Percentiles rank a stretch among this genome's conserved stretches.
Conservation (phyloP, 768 basidiomycete species). For the Antrodiella citrinella region DNA sequence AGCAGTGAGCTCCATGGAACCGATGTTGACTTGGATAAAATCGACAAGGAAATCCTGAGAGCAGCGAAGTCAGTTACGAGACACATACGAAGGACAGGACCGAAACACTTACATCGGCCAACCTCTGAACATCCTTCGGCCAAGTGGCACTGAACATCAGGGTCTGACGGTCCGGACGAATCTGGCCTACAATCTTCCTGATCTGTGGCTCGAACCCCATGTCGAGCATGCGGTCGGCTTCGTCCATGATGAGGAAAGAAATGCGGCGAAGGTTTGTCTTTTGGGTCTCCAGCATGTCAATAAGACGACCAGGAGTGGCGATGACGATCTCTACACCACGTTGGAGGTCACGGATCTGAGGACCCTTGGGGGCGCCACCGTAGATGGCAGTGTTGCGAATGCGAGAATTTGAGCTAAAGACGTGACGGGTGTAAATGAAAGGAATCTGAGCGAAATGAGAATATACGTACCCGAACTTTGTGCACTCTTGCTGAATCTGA, state of each 20-base stretch:
- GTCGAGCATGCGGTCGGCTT: conserved; percentile 99
- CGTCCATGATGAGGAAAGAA: conserved; percentile 98
- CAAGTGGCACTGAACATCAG: conserved; percentile 99
- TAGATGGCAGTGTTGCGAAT: conserved; percentile 99
- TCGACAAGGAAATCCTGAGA: conserved; percentile 87
- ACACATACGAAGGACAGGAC: background rate
- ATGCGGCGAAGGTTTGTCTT: conserved; percentile 95
- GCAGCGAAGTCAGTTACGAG: conserved; percentile 4
- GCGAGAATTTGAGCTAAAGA: conserved; percentile 70
- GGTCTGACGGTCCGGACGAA: conserved; percentile 96
- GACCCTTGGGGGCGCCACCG: conserved; percentile 97
- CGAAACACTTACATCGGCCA: conserved; percentile 61
- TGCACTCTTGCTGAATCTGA: conserved; percentile 98
- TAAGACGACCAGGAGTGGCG: conserved; percentile 98
- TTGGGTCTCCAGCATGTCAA: conserved; percentile 96
- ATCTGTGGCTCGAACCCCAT: conserved; percentile 99
- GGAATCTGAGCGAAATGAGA: conserved; percentile 1
- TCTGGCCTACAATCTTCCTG: conserved; percentile 94
- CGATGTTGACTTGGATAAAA: conserved; percentile 98
- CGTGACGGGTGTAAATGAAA: background rate
- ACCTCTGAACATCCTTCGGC: conserved; percentile 98
- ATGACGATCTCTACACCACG: conserved; percentile 97
- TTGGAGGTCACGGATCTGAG: conserved; percentile 95
- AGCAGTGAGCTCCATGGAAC: conserved; percentile 96
- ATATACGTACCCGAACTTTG: conserved; percentile 80